These are phyloP conservation scores for Populus tomentosa DNA, from an alignment of 441 rosid species.

Conservation along the genomic window DNA sequence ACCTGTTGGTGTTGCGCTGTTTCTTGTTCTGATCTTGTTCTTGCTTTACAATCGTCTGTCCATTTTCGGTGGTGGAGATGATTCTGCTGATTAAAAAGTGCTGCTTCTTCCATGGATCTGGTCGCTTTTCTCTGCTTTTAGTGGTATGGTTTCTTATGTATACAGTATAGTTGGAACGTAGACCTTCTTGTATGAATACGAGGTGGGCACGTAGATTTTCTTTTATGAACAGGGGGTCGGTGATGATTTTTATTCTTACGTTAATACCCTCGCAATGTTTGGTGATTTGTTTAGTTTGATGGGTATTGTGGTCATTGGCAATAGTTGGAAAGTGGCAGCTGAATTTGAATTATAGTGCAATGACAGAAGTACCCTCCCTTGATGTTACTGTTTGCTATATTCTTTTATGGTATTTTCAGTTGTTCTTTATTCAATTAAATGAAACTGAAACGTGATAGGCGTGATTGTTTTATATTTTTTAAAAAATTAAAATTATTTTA, in stretches of 20 bases:
- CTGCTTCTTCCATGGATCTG: conserved; percentile 17
- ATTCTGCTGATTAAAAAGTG: conserved; percentile 42
- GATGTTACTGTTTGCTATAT: no score
- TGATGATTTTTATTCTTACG: no score
- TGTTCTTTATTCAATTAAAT: no score
- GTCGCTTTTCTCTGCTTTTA: background rate
- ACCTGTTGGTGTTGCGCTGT: conserved; percentile 75
- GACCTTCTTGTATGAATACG: no score
- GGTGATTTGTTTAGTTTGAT: background rate
- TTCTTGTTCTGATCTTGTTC: conserved; percentile 57
- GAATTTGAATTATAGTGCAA: no score
- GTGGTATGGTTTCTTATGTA: background rate
- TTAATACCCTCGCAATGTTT: background rate
- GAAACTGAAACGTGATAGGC: no score
- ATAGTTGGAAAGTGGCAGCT: background rate
- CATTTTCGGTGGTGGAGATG: conserved; percentile 76
- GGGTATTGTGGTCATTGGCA: conserved; percentile 15
- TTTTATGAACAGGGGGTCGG: conserved; percentile 11
- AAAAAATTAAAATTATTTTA: no score
- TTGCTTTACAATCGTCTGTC: conserved; percentile 72
- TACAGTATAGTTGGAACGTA: no score
- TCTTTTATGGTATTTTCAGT: no score
- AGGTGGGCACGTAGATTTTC: conserved; percentile 8
- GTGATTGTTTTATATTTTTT: no score
- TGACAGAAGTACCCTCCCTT: no score